Percentiles rank a stretch among this genome's conserved stretches.
Evolutionary conservation across 108 stramenopile species (phyloP).

Genomic region (Fragilaria crotonensis): DNA sequence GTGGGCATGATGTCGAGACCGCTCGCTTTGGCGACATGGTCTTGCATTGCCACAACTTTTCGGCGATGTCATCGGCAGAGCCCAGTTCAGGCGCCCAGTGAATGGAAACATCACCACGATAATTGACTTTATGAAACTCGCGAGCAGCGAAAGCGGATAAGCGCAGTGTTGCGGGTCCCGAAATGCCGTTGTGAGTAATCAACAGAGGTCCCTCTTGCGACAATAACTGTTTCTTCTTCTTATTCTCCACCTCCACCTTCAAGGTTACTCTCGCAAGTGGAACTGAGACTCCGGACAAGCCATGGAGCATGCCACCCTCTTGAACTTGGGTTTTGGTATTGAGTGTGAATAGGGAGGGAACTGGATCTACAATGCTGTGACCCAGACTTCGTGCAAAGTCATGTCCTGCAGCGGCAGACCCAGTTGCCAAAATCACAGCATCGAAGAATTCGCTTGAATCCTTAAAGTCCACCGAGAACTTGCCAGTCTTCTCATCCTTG

Average conservation of each 20-base stretch:
- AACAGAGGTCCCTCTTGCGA: conserved; percentile 84
- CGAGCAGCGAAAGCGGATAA: conserved; percentile 90
- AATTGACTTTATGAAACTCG: conserved; percentile 65
- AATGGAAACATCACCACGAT: conserved; percentile 52
- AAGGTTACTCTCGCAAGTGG: conserved; percentile 46
- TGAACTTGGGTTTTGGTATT: conserved; percentile 54
- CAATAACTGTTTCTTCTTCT: conserved; percentile 38
- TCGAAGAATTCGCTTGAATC: conserved; percentile 37
- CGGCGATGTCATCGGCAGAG: conserved; percentile 33
- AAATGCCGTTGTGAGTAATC: conserved; percentile 89
- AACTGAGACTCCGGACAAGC: conserved; percentile 70
- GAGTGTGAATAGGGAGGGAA: conserved; percentile 90
- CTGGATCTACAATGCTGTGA: conserved; percentile 64
- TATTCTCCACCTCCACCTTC: conserved; percentile 1
- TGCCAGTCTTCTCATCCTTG: background rate
- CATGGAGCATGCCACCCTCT: conserved; percentile 60
- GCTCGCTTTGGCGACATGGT: conserved; percentile 29
- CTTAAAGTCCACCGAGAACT: background rate
- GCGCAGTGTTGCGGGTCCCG: conserved; percentile 86
- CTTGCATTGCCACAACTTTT: conserved; percentile 27
- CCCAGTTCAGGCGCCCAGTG: conserved; percentile 47
- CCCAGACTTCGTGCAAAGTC: conserved; percentile 74
- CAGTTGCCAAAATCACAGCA: conserved; percentile 88
- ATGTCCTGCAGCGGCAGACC: conserved; percentile 80
- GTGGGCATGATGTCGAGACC: conserved; percentile 58